These are phyloP conservation scores for Lachancea fermentati DNA, from an alignment of 805 yeast genomes.

Conservation along the genomic window DNA sequence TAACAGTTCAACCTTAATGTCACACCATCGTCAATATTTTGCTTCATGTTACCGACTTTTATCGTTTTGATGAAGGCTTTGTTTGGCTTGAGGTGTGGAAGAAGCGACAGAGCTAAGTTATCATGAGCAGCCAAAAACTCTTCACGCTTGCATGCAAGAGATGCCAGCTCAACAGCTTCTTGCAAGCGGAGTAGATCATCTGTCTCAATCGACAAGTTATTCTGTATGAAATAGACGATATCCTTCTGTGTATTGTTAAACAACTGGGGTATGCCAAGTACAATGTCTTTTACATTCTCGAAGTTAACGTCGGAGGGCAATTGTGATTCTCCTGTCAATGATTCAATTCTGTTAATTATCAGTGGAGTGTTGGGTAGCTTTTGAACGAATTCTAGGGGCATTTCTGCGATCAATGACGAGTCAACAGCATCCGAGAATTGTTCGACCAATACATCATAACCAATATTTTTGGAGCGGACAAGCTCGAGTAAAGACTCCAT, in stretches of 20 bases:
- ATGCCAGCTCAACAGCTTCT: conserved; percentile 1
- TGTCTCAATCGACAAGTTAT: neutral
- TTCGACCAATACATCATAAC: neutral
- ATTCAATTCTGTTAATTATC: neutral
- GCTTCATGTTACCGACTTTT: conserved; percentile 32
- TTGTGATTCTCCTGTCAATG: neutral
- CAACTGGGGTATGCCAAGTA: neutral
- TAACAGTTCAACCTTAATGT: conserved; percentile 6
- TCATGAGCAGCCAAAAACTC: conserved; percentile 3
- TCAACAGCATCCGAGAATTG: neutral
- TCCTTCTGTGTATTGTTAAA: neutral
- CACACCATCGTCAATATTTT: conserved; percentile 21
- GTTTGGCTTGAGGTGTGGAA: conserved; percentile 21
- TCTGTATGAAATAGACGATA: neutral
- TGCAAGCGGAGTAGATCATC: neutral
- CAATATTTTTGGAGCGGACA: neutral
- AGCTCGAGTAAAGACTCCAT: neutral
- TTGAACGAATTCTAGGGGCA: neutral
- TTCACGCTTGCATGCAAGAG: conserved; percentile 1
- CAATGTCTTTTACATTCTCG: neutral
- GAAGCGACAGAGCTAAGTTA: conserved; percentile 4
- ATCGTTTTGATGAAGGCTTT: conserved; percentile 23
- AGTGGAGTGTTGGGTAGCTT: neutral
- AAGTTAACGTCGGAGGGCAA: neutral
- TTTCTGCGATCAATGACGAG: neutral